Evolutionary conservation across 2,329 filamentous ascomycete genomes (phyloP), one percentile per base, ranked within the genome.

Genomic region (Hirsutella rhossiliensis): DNA sequence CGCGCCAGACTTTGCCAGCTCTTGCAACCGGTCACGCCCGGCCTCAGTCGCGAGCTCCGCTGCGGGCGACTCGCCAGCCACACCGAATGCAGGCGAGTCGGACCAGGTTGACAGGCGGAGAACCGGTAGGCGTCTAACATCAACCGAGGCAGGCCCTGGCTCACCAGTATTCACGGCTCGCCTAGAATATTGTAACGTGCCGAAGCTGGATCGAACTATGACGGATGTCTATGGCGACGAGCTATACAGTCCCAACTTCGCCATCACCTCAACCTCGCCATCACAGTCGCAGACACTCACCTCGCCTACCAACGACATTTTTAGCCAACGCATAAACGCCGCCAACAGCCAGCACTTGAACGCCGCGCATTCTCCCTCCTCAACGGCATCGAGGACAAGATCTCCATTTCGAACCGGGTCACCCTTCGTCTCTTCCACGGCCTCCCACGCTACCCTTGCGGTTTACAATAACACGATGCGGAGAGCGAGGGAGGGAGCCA

Each of bases 201-300:
- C 88, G 23, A 92, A 90, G 63, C 75, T 94, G 50, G 82, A 88
- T 52, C 76, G 87, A 45, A 92, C 88, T 1, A 87, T 92, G 66
- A 90, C 87, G 17, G 87, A 94, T 56, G 75, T 87, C 41, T 90
- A 85, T 56, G 75, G 79, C 54, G 89, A 95, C 60, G 87, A 92
- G 61, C 73, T 94, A 1, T 94, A 86, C 69, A 88, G 82, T 53
- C 82, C 84, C 1, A 75, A 72, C 53, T 79, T 80, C 47, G 71
- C 68, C 30, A 71, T 80, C 55, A 75, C 75, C 1, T 72, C 76
- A 0, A 66, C 77, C 5, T 66, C 77, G 3, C 70, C 73, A 11
- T 64, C 69, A 9, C 67, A 70, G 40, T 57, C 62, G 49, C 67
- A 62, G 20, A 60, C 68, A 28, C 61, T 69, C 39, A 64, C 75